Evolutionary conservation across 352 stramenopile species (phyloP), one percentile per base, ranked within the genome.

Genomic region (Pythium periplocum): DNA sequence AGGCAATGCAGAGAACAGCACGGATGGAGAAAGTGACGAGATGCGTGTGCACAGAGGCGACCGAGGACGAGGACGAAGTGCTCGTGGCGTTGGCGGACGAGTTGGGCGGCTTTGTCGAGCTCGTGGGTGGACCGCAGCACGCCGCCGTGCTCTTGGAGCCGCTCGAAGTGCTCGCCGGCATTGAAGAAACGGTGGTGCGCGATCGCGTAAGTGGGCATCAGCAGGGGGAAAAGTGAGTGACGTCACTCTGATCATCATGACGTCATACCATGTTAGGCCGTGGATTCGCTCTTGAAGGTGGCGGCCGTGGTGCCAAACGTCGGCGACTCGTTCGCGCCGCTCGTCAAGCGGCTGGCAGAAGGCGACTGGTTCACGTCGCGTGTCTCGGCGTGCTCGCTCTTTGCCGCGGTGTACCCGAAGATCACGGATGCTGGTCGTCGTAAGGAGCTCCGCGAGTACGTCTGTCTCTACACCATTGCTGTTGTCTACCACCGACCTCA

Each of bases 181-280:
- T 97, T 5, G 93, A 98, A 70, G 93, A 98, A 64, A 98, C 91
- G 2, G 93, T 98, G 11, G 93, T 98, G 31, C 77, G 93, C 8
- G 87, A 97, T 52, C 74, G 73, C 45, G 70, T 79, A 69, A 37
- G 61, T 59, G 38, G 8, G 10, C 47, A 32, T 39, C 31, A 8
- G 45, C 36, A 48, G 5, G 32, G 33, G 26, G 42, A 38, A 32
- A 61, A 5, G 30, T 33, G 9, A 4, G 32, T 6, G 9, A 3
- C 35, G n/a, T 41, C 12, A 35, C 6, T 8, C 6, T 45, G 32
- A 30, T 7, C 8, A 3, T 8, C 42, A 26, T 26, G 17, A 26
- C 17, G 17, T 26, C 17, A 26, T 26, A 26, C 17, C 17, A 26
- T 26, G 17, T 26, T 26, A 83, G 70, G 78, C 82, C 30, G 78